phyloP scores from a whole-genome alignment of 148 eudicot genomes.

The Persicaria tinctoria region DNA sequence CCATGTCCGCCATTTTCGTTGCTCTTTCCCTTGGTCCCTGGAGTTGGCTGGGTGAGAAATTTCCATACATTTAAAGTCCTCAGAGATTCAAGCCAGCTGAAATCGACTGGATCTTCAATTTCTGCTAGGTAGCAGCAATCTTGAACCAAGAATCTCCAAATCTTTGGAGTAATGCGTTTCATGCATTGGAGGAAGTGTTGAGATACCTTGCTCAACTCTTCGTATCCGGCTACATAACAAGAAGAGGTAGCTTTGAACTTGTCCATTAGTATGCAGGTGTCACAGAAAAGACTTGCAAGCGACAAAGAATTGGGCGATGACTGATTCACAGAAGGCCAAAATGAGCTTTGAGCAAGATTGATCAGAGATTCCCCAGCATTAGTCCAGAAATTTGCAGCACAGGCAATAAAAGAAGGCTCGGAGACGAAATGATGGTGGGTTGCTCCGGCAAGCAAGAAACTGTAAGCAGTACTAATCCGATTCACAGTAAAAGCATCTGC shows the following conservation, averaged over 20 bases:
- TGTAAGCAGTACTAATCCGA: constrained; percentile 50
- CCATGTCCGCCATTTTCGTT: constrained; percentile 7
- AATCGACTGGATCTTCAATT: constrained; percentile 41
- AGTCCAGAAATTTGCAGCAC: constrained; percentile 47
- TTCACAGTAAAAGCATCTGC: constrained; percentile 21
- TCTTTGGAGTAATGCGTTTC: constrained; percentile 21
- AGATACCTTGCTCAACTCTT: constrained; percentile 20
- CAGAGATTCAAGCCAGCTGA: constrained; percentile 33
- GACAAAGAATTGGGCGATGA: constrained; percentile 9
- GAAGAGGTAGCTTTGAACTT: constrained; percentile 15
- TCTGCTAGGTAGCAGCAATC: constrained; percentile 22
- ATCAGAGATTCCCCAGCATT: constrained; percentile 52
- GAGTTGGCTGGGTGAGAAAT: not conserved
- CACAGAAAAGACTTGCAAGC: constrained; percentile 11
- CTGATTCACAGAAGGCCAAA: constrained; percentile 16
- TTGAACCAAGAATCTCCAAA: constrained; percentile 38
- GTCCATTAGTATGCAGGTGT: constrained; percentile 24
- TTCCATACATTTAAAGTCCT: constrained; percentile 9
- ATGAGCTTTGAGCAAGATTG: constrained; percentile 25
- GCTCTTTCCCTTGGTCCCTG: not conserved
- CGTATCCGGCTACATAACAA: constrained; percentile 15
- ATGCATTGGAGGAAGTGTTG: constrained; percentile 27
- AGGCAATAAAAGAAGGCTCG: constrained; percentile 39
- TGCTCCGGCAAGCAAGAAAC: constrained; percentile 53
- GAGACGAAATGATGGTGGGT: constrained; percentile 42